Percentiles rank a stretch among this genome's conserved stretches.
These are phyloP conservation scores for Aspergillus oerlinghausenensis DNA, from an alignment of 2,329 filamentous ascomycete species.

Conservation along the genomic window DNA sequence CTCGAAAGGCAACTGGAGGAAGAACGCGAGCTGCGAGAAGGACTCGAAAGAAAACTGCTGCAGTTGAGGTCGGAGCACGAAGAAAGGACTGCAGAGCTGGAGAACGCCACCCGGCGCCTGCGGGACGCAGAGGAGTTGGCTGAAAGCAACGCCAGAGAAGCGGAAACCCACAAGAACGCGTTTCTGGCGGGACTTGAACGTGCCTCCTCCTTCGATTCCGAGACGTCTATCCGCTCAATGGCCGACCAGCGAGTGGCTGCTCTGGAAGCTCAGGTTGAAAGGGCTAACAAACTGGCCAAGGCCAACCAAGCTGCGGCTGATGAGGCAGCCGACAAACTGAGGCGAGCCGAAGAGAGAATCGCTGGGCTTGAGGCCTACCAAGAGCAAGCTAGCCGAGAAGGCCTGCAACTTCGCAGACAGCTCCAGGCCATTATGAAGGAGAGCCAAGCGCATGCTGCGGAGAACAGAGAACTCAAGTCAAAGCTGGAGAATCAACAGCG, in stretches of 20 bases:
- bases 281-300: conserved; percentile 74
- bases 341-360: conserved; percentile 91
- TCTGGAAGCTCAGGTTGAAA: conserved; percentile 73
- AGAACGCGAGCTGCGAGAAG: conserved; percentile 71
- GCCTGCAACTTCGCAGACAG: conserved; percentile 82
- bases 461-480: conserved; percentile 76
- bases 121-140: conserved; percentile 83
- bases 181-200: conserved; percentile 79
- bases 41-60: conserved; percentile 69
- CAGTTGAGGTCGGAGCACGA: conserved; percentile 81
- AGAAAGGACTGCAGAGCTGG: conserved; percentile 70
- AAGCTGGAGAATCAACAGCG: conserved; percentile 81
- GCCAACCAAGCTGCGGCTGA: conserved; percentile 90
- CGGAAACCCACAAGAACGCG: conserved; percentile 75
- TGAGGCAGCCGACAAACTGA: conserved; percentile 77
- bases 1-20: conserved; percentile 75
- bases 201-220: conserved; percentile 48
- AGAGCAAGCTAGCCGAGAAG: conserved; percentile 92
- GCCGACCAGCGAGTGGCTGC: conserved; percentile 58
- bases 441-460: conserved; percentile 71
- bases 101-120: conserved; percentile 66
- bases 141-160: conserved; percentile 82
- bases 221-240: conserved; percentile 32
- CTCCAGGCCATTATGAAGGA: conserved; percentile 81
- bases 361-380: conserved; percentile 95